Base-by-base conservation (phyloP, 2,329 filamentous ascomycete species). In the Aspergillus phoenicis region DNA sequence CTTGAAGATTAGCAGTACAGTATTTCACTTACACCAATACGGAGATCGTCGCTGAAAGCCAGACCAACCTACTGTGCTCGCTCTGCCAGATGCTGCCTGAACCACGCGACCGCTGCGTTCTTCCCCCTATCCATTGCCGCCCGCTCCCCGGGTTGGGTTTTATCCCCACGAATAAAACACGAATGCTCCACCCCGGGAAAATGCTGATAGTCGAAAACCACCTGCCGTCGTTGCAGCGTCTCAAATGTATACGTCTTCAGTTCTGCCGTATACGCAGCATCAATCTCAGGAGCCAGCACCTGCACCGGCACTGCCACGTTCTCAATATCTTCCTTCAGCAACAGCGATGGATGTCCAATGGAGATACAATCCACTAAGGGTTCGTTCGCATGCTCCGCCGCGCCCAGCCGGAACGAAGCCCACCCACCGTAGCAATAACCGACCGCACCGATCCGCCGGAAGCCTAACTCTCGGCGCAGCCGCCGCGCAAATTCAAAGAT, bases 371-470 rank as follows among this genome's bases (percentile, higher is more conserved):
- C 82, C 5, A 84, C 77, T 2, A 84, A 69, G 2, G 68, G 68
- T n/a, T 74, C 72, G 60, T 79, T 77, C 1, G 77, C 74, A 26
- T 26, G 26, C 26, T 26, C 26, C 1, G 4, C 26, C 26, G 26
- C 26, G 0, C 75, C 83, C 0, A 85, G 77, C 1, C 78, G 77
- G 59, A 83, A 79, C 3, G 73, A 74, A 0, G 79, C 83, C 83
- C 83, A 85, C 5, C 81, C 82, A 13, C 83, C 82, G 57, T 77
- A 84, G 71, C 83, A 84, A 65, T 76, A 84, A 2, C 82, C 83
- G 2, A 82, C 70, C 0, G 80, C 81, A 3, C 72, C 82, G 10
- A 83, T 62, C 38, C 72, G 76, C 5, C 65, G 63, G 7, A 66
- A 65, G 3, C 26, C 26, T 26, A 26, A 26, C 39, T 66, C 49